Evolutionary conservation across 1,284 basidiomycete genomes (phyloP), one percentile per base, ranked within the genome.

Genomic region (Ceratobasidium sp.): DNA sequence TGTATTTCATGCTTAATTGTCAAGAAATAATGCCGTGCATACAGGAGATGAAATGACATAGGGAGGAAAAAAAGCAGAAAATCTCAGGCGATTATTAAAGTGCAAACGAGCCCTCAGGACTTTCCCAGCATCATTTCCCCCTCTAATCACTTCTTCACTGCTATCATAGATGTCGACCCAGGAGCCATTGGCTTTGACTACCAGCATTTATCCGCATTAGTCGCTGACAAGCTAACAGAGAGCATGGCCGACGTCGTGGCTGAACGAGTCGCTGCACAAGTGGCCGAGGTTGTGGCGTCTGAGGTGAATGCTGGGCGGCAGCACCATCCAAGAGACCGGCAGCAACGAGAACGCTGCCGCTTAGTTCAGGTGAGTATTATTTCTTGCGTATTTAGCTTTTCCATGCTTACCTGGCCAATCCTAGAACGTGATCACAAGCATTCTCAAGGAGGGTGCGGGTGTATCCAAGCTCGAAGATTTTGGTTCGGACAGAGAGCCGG

Each of bases 391-490:
- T 30, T 62, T 62, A 21, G n/a, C 21, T 23, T 62, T 18, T 23
- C 46, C 21, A 30, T n/a, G 32, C 44, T 62, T 43, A 62, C 59
- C 35, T 38, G 35, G 23, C 9, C 5, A 26, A 23, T 32, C 11
- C 59, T 62, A 7, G 44, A 62, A 28, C 26, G 16, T 62, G 16
- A 62, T 44, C 59, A 62, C 59, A 26, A 43, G 44, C 18, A 32
- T 47, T 18, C 18, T 46, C 26, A 62, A 62, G 41, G 32, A 62
- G 32, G 59, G 59, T 26, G 23, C 47, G 26, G 8, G 44, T 30
- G 59, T 62, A 28, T 47, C 28, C 18, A 46, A 47, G 26, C 59
- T 62, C 21, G 59, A 62, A n/a, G 43, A 62, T 28, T 32, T 62
- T 7, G 59, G 59, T 30, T 62, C 44, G 6, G 44, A 62, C 43